Evolutionary conservation across 257 asterid species (phyloP), one percentile per base, ranked within the genome.

Genomic region (Capsicum rhomboideum): DNA sequence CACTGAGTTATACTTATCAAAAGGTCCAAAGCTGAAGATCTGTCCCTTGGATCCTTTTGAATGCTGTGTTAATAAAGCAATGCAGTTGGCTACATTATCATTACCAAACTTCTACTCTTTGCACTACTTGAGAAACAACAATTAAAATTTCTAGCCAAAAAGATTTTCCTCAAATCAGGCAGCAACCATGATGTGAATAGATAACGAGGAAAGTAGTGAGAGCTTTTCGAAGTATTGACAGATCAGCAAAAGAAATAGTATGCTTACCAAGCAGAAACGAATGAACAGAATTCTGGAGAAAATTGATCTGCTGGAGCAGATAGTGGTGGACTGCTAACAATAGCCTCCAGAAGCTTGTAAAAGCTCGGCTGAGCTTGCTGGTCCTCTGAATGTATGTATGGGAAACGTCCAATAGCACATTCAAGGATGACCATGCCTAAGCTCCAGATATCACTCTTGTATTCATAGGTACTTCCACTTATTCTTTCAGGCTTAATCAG

Each of bases 361-460:
- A 97, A 97, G 90, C 98, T 91, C 10, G 98, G 98, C 74, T 98
- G 92, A 68, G 79, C 88, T 90, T 92, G 97, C 88, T 93, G 97
- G 85, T 97, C 98, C 87, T 96, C 98, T 52, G 97, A 91, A 83
- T 94, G 93, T 77, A 94, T 88, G 89, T 97, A 97, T 88, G 99
- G 99, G 92, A 97, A 97, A 67, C 92, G 95, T n/a, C 99, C 99
- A 0, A 94, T 95, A 26, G 99, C 98, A 90, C 98, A 95, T 92
- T 97, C 99, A 63, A 97, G 97, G 88, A 94, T 91, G 84, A 97
- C 99, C 98, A 97, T 89, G 46, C 95, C 93, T 75, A 91, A 83
- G 79, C 93, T 91, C 93, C 93, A 91, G 55, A 91, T 91, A 85
- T 89, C 93, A 85, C 93, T 91, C 83, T 88, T 91, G 68, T 88